A percentile compares a stretch with the other conserved stretches of the same genome.
These are phyloP conservation scores for Porogramme epimiltina DNA, from an alignment of 1,284 basidiomycete species.

Conservation along the genomic window DNA sequence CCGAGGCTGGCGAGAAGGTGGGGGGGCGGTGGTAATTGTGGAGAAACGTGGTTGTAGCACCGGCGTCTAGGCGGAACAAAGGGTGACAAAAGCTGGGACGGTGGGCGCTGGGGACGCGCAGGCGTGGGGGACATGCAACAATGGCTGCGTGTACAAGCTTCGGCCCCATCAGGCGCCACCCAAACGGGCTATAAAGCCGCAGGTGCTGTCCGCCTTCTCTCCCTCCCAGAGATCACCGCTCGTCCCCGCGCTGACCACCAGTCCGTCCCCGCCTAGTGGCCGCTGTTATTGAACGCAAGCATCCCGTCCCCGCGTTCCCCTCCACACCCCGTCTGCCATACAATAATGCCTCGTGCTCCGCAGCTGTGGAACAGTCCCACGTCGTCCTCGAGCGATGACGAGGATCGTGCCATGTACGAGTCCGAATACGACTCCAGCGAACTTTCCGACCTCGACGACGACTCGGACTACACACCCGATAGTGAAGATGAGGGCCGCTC, in stretches of 20 bases:
- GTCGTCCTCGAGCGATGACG: conserved; percentile 12
- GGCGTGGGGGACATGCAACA: conserved; percentile 3
- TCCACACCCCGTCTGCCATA: no score
- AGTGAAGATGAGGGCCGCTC: conserved; percentile 25
- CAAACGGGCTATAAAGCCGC: conserved; percentile 9
- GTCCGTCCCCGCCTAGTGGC: conserved; percentile 2
- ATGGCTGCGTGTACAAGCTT: conserved; percentile 11
- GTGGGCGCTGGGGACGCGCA: background rate
- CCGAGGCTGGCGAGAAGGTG: no score
- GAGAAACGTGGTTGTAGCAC: conserved; percentile 11
- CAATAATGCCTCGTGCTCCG: background rate
- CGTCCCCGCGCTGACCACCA: conserved; percentile 6
- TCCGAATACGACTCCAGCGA: conserved; percentile 16
- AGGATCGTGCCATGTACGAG: conserved; percentile 6
- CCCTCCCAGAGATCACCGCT: conserved; percentile 6
- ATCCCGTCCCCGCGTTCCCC: background rate
- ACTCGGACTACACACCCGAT: conserved; percentile 22
- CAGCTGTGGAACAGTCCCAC: conserved; percentile 12
- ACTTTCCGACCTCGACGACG: conserved; percentile 18
- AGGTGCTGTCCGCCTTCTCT: conserved; percentile 4
- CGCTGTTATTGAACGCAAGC: background rate
- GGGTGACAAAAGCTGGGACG: conserved; percentile 3
- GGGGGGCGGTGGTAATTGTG: background rate
- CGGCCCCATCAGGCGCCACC: conserved; percentile 3
- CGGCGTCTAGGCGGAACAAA: conserved; percentile 8